Evolutionary conservation across 495 filamentous ascomycete genomes (phyloP).

Genomic region (Friedmanniomyces simplex): DNA sequence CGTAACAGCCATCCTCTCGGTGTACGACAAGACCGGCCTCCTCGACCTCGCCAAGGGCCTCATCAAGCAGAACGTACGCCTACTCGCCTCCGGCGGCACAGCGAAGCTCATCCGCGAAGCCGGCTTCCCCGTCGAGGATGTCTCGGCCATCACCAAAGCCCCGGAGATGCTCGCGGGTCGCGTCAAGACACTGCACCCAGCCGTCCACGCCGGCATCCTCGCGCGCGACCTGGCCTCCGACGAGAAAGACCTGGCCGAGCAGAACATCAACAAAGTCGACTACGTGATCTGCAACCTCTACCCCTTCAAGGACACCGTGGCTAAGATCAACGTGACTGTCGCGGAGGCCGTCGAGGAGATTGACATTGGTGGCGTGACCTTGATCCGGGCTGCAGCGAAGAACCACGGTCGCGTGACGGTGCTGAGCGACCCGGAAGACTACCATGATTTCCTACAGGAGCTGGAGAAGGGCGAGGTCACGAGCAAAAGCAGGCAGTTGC

Average conservation of each 20-base stretch:
- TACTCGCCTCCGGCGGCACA: conserved; percentile 89
- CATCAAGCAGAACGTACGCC: conserved; percentile 76
- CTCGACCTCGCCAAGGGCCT: conserved; percentile 93
- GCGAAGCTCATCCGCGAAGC: conserved; percentile 91
- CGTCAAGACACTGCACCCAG: conserved; percentile 95
- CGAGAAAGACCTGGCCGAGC: conserved; percentile 89
- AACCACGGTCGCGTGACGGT: conserved; percentile 93
- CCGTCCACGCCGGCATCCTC: conserved; percentile 80
- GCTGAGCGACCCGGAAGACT: conserved; percentile 85
- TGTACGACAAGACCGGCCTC: conserved; percentile 97
- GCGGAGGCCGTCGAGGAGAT: conserved; percentile 96
- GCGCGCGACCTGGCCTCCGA: conserved; percentile 86
- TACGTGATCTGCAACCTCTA: conserved; percentile 98
- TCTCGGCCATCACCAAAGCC: conserved; percentile 95
- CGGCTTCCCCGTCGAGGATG: conserved; percentile 89
- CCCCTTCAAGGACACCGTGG: conserved; percentile 94
- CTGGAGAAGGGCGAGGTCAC: conserved; percentile 75
- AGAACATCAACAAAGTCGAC: conserved; percentile 96
- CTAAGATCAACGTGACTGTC: conserved; percentile 92
- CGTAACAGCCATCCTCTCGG: conserved; percentile 73
- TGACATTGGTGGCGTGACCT: conserved; percentile 93
- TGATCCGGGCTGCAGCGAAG: conserved; percentile 93
- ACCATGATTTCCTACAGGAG: conserved; percentile 85
- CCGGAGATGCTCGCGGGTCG: conserved; percentile 94
- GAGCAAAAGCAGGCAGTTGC: conserved; percentile 68